Evolutionary conservation across 495 filamentous ascomycete species (phyloP).

Genomic region (Daldinia loculata): DNA sequence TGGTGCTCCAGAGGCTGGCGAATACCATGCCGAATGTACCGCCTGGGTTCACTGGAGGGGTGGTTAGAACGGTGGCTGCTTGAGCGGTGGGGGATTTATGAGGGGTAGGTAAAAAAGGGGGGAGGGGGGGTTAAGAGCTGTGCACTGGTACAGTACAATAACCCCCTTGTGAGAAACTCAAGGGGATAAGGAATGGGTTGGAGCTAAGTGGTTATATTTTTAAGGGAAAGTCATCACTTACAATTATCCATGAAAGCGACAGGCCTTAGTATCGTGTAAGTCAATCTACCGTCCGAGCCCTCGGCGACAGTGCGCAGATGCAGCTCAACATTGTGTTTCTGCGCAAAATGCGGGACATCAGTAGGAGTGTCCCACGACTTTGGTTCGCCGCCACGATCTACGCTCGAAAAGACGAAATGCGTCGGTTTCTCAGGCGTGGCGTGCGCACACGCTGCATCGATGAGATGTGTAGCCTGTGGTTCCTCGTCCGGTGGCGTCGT

Average conservation of each 20-base stretch:
- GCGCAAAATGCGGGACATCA: constrained; percentile 67
- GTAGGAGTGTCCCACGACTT: constrained; percentile 65
- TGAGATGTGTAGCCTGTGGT: constrained; percentile 67
- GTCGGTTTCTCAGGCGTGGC: constrained; percentile 42
- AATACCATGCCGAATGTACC: constrained; percentile 67
- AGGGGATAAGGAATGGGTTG: neutral
- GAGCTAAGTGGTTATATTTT: neutral
- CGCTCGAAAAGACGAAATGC: constrained; percentile 72
- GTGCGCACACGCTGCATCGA: constrained; percentile 61
- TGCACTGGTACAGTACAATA: neutral
- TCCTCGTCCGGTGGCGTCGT: constrained; percentile 61
- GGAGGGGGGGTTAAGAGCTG: neutral
- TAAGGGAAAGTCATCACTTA: neutral
- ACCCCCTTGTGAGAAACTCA: neutral
- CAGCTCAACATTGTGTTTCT: constrained; percentile 72
- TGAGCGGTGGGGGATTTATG: neutral
- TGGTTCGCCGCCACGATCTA: constrained; percentile 70
- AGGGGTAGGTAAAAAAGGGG: neutral
- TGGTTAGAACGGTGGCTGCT: constrained; percentile 47
- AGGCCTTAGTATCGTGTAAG: constrained; percentile 69
- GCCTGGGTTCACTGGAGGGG: constrained; percentile 46
- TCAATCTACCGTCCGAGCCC: constrained; percentile 42
- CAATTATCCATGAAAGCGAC: constrained; percentile 72
- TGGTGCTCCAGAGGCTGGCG: constrained; percentile 59
- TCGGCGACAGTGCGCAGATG: constrained; percentile 58